Base-by-base conservation (phyloP, 1,284 basidiomycete genomes). In the Testicularia cyperi region DNA sequence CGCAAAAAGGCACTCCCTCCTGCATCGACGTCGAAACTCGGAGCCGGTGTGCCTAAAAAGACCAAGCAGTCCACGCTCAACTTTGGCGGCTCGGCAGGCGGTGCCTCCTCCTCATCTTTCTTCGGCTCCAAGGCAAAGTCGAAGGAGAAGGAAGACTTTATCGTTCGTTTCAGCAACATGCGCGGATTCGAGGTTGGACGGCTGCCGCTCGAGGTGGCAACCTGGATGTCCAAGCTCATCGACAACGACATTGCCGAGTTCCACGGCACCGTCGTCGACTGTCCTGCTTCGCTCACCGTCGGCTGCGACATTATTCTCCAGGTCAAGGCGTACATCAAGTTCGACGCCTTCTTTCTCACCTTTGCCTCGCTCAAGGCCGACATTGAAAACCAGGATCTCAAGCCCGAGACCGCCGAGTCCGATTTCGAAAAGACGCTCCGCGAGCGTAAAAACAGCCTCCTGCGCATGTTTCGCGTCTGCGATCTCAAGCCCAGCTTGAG, bases 381-480 rank as follows among this genome's bases (percentile, higher is more conserved):
- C 7, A 44, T 53, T 14, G 43, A 51, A 28, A 49, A 49, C 24
- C 47, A 56, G 9, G 53, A 30, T 2, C 16, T 65, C 38, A 31
- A 51, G 7, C 44, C 57, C 14, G 86, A 88, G 75, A 86, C 85
- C 0, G 79, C 83, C 36, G 90, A 92, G 70, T 90, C 87, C 0
- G 78, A 80, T 3, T 82, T 84, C 43, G 90, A 92, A 77, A 83
- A 85, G 56, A 77, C 77, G 14, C 79, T 92, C n/a, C 82, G 88
- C 25, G 85, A 87, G 70, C 81, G 90, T 25, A 92, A 91, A 70
- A 78, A 79, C n/a, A 82, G 68, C 5, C 38, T 77, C 19, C 31
- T 70, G 3, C 54, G 65, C 19, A 54, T 78, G 30, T 77, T 77
- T 24, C 45, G 65, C 10, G 60, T 69, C 8, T 74, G 69, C 40